Percentiles rank a stretch among this genome's conserved stretches.
phyloP scores from a whole-genome alignment of 1,284 basidiomycete genomes.

The Papiliotrema fonsecae region DNA sequence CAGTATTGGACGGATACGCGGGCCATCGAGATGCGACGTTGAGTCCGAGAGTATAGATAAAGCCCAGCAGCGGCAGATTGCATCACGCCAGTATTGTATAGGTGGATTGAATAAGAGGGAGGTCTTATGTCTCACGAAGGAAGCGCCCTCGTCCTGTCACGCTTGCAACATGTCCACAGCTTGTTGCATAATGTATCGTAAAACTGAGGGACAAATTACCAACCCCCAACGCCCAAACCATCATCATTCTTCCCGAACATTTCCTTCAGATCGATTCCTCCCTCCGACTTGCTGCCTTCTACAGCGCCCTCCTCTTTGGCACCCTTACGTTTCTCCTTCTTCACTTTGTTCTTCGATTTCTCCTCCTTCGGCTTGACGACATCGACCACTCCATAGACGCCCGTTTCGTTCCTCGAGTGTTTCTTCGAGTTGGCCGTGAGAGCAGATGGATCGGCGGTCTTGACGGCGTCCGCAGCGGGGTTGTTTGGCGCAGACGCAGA shows the following conservation, averaged over 20 bases:
- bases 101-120: too few relatives aligned
- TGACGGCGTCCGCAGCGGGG: slow-evolving; percentile 3
- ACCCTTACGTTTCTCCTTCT: slow-evolving; percentile 6
- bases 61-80: too few relatives aligned
- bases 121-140: too few relatives aligned
- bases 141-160: too few relatives aligned
- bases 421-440: background rate
- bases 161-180: too few relatives aligned
- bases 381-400: slow-evolving; percentile 14
- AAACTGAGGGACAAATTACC: too few relatives aligned
- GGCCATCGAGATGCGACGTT: too few relatives aligned
- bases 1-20: too few relatives aligned
- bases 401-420: slow-evolving; percentile 5
- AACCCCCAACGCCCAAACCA: background rate
- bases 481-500: background rate
- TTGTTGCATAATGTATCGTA: too few relatives aligned
- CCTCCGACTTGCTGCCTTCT: background rate
- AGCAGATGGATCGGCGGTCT: slow-evolving; percentile 11
- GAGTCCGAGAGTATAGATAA: too few relatives aligned
- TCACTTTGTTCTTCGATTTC: background rate
- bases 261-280: slow-evolving; percentile 21
- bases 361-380: background rate
- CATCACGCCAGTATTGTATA: too few relatives aligned
- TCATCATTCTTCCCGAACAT: slow-evolving; percentile 7
- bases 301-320: slow-evolving; percentile 1